Base-by-base conservation (phyloP, 2,329 filamentous ascomycete species). In the Trichoderma asperellum region DNA sequence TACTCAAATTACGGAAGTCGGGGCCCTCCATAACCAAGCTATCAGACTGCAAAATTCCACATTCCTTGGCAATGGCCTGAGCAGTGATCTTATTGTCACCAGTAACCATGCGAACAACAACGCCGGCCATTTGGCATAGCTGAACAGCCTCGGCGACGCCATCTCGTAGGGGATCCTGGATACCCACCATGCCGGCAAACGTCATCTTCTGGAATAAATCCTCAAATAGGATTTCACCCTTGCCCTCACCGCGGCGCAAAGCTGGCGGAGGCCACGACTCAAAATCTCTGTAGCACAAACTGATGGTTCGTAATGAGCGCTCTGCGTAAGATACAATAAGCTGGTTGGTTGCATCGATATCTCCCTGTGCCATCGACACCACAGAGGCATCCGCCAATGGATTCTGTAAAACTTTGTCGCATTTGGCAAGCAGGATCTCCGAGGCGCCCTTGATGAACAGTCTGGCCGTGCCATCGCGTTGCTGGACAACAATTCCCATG, bases 21-120 rank as follows among this genome's bases (percentile, higher is more conserved):
- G 92, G 92, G 0, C 92, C 92, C 79, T 94, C 92, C 85, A 95
- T 91, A 40, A 93, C 87, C 68, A 92, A 76, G 59, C 90, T 91
- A 74, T 89, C 86, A 4, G 84, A 80, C 52, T 89, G 88, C 68
- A 92, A 84, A 70, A 95, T 94, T 52, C 92, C 91, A 77, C 92
- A 94, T 74, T 94, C 92, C 73, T 85, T 86, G 24, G 92, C 92
- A 74, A 95, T 95, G 27, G 92, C 91, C 77, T 91, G 88, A 1
- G 92, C 92, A 8, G 92, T 95, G 70, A 92, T 81, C 73, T 91
- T 88, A 80, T 95, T 94, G 81, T 95, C 92, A 72, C 92, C 92
- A 5, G 92, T 95, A 2, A 95, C 92, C 92, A 95, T 95, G 75
- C 92, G 91, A 21, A 94, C 91, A 71, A 91, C 87, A 12, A 95